phyloP scores from a whole-genome alignment of 176 grass and related monocot genomes.

The Elaeis guineensis region DNA sequence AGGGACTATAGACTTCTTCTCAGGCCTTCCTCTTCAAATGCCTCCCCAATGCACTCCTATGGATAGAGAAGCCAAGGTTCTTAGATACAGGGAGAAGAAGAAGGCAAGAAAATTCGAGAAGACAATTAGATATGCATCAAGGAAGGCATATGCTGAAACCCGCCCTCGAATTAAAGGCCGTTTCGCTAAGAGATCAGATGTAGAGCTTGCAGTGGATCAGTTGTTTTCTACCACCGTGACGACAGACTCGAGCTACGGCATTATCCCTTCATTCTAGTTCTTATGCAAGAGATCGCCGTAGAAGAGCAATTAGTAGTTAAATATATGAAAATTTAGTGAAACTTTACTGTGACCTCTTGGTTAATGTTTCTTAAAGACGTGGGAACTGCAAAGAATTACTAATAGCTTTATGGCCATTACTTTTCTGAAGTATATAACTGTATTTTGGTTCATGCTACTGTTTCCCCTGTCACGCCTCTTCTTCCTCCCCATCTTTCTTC shows the following conservation, averaged over 20 bases:
- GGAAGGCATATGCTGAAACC: slow-evolving; percentile 46
- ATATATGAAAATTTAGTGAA: no score
- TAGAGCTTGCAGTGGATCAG: slow-evolving; percentile 29
- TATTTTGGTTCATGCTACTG: no score
- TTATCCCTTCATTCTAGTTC: slow-evolving; percentile 29
- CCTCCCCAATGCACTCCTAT: slow-evolving; percentile 21
- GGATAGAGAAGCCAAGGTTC: slow-evolving; percentile 30
- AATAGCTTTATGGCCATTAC: no score
- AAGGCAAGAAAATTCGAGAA: slow-evolving; percentile 35
- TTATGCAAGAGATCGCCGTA: neutral
- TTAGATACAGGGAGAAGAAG: slow-evolving; percentile 33
- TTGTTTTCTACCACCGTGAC: slow-evolving; percentile 25
- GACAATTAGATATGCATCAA: slow-evolving; percentile 39
- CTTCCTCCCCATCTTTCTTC: no score
- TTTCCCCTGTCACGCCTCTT: no score
- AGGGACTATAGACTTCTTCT: slow-evolving; percentile 25
- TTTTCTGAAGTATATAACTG: no score
- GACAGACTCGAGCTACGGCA: slow-evolving; percentile 26
- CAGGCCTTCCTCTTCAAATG: slow-evolving; percentile 15
- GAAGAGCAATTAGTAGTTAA: no score
- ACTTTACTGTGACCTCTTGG: no score
- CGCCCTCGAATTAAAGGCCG: slow-evolving; percentile 41
- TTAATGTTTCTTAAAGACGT: no score
- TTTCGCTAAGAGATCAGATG: slow-evolving; percentile 29
- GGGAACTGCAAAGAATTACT: no score